A percentile compares a stretch with the other conserved stretches of the same genome.
These are phyloP conservation scores for Rubia peregrina DNA, from an alignment of 305 asterid species.

Conservation along the genomic window DNA sequence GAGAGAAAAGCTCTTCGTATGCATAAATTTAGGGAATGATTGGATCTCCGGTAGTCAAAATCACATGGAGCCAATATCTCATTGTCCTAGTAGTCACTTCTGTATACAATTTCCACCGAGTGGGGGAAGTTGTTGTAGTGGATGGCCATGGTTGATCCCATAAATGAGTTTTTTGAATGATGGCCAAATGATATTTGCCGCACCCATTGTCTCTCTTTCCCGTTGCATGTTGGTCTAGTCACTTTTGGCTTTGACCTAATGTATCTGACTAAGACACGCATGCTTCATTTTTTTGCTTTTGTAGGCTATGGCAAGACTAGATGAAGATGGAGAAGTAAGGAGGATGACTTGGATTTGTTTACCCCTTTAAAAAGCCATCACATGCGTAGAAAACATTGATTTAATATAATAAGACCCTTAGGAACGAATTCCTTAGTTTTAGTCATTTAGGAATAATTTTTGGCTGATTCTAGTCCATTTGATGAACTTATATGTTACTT, in stretches of 20 bases:
- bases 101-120: not conserved
- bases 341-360: conserved; percentile 32
- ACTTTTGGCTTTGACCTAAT: conserved; percentile 21
- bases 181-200: not conserved
- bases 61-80: not conserved
- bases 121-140: not conserved
- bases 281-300: conserved; percentile 51
- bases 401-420: conserved; percentile 20
- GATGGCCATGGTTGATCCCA: not conserved
- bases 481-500: not conserved
- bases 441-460: conserved; percentile 5
- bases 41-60: not conserved
- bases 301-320: conserved; percentile 88
- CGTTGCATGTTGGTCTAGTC: conserved; percentile 16
- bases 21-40: not conserved
- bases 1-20: not conserved
- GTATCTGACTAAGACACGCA: conserved; percentile 36
- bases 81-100: not conserved
- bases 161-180: not conserved
- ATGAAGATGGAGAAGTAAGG: conserved; percentile 74
- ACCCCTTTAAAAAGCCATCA: conserved; percentile 27
- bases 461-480: not conserved
- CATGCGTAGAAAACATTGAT: conserved; percentile 26
- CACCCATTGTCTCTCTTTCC: not conserved
- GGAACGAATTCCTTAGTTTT: not conserved